Conservation (phyloP, 73 alveolate species). For the Paramecium pentaurelia region DNA sequence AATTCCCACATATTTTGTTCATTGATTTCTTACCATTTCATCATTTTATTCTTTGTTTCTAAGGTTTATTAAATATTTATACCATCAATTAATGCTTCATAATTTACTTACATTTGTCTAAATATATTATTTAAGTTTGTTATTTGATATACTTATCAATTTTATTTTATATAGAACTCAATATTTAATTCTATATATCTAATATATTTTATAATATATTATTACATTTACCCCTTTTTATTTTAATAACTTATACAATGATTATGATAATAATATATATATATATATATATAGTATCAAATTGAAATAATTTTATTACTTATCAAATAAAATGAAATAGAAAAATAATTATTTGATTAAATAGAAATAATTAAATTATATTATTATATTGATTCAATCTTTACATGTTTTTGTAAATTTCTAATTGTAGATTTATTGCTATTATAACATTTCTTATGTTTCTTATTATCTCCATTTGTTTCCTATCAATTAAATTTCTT, state of each 20-base stretch:
- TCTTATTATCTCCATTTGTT: conserved; percentile 47
- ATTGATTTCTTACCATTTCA: conserved; percentile 3
- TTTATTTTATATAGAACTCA: too few relatives aligned
- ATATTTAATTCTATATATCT: background rate
- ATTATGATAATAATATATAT: too few relatives aligned
- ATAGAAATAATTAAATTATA: too few relatives aligned
- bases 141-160: too few relatives aligned
- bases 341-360: too few relatives aligned
- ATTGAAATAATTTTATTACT: too few relatives aligned
- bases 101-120: background rate
- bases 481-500: conserved; percentile 18
- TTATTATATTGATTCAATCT: too few relatives aligned
- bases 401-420: background rate
- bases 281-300: too few relatives aligned
- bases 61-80: background rate
- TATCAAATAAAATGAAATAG: too few relatives aligned
- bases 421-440: background rate
- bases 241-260: too few relatives aligned
- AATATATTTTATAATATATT: background rate
- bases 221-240: too few relatives aligned
- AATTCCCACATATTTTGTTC: conserved; percentile 31
- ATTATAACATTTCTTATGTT: background rate
- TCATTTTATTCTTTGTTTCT: background rate
- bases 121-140: background rate
- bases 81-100: background rate